Evolutionary conservation across 1,284 basidiomycete species (phyloP).

Genomic region (Trichosporon faecale): DNA sequence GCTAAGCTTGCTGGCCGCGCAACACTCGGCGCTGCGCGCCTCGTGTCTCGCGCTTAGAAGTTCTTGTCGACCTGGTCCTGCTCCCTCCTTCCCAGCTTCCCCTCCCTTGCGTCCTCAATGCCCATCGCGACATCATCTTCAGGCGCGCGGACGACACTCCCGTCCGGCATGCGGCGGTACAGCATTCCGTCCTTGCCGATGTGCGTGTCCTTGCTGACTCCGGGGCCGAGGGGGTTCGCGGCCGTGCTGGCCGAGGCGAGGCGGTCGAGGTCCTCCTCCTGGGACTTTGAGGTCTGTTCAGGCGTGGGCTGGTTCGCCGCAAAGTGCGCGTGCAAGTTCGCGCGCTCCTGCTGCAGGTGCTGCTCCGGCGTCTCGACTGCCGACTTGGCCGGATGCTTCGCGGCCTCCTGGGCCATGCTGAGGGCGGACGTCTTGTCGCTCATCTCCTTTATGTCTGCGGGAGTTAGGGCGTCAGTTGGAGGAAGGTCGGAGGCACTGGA

Average conservation of each 20-base stretch:
- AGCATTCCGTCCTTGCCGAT: constrained; percentile 42
- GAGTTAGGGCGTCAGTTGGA: constrained; percentile 13
- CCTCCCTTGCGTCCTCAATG: constrained; percentile 37
- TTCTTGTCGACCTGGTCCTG: neutral
- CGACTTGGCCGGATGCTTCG: neutral
- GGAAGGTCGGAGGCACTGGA: constrained; percentile 46
- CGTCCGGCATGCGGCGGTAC: constrained; percentile 41
- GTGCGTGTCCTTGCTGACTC: constrained; percentile 41
- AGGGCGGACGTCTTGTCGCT: neutral
- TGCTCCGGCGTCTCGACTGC: constrained; percentile 6
- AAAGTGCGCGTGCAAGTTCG: neutral
- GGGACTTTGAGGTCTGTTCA: neutral
- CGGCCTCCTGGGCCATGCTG: neutral
- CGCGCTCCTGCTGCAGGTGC: constrained; percentile 2
- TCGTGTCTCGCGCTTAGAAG: neutral
- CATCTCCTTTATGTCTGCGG: neutral
- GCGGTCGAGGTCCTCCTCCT: constrained; percentile 17
- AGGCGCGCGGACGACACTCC: constrained; percentile 39
- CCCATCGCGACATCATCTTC: constrained; percentile 49
- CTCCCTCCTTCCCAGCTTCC: constrained; percentile 13
- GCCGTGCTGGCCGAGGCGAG: constrained; percentile 37
- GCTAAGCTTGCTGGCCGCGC: no score
- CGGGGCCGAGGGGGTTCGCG: constrained; percentile 47
- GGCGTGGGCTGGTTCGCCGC: constrained; percentile 1
- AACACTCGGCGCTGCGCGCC: neutral